Conservation (phyloP, 2,329 filamentous ascomycete genomes). For the Aureobasidium sp. region DNA sequence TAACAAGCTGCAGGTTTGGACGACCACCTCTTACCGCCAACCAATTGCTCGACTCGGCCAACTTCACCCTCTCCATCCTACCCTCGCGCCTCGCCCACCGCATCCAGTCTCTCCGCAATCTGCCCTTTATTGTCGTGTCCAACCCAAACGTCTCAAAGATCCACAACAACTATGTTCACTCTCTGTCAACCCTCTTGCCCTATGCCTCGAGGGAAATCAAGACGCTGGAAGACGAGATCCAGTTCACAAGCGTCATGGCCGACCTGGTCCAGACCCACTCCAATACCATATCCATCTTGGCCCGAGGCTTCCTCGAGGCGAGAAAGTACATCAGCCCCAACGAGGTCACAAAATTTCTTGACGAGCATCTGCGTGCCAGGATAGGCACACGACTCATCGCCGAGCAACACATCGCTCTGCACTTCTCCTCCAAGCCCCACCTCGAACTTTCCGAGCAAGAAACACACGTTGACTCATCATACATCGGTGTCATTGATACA, state of each 20-base stretch:
- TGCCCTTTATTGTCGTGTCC: slow-evolving; percentile 97
- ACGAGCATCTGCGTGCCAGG: slow-evolving; percentile 85
- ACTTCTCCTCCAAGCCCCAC: slow-evolving; percentile 67
- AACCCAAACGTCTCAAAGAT: slow-evolving; percentile 92
- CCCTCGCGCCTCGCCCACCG: slow-evolving; percentile 89
- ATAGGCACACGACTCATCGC: slow-evolving; percentile 92
- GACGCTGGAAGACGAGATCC: slow-evolving; percentile 77
- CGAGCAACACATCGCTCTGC: slow-evolving; percentile 92
- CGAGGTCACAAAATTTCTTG: slow-evolving; percentile 86
- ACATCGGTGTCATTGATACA: slow-evolving; percentile 94
- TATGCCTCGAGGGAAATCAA: slow-evolving; percentile 68
- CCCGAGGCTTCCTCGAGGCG: slow-evolving; percentile 87
- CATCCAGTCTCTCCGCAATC: slow-evolving; percentile 84
- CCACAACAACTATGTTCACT: slow-evolving; percentile 94
- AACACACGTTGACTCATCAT: slow-evolving; percentile 44
- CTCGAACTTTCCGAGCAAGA: slow-evolving; percentile 46
- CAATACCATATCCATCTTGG: slow-evolving; percentile 89
- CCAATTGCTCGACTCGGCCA: slow-evolving; percentile 80
- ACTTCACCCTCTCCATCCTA: slow-evolving; percentile 89
- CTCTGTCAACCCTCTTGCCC: slow-evolving; percentile 79
- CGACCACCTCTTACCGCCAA: slow-evolving; percentile 74
- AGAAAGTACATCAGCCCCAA: slow-evolving; percentile 75
- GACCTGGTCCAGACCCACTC: slow-evolving; percentile 92
- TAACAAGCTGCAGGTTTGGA: slow-evolving; percentile 51
- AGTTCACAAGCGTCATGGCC: slow-evolving; percentile 86